Evolutionary conservation across 768 basidiomycete genomes (phyloP).

Genomic region (Russula sp.): DNA sequence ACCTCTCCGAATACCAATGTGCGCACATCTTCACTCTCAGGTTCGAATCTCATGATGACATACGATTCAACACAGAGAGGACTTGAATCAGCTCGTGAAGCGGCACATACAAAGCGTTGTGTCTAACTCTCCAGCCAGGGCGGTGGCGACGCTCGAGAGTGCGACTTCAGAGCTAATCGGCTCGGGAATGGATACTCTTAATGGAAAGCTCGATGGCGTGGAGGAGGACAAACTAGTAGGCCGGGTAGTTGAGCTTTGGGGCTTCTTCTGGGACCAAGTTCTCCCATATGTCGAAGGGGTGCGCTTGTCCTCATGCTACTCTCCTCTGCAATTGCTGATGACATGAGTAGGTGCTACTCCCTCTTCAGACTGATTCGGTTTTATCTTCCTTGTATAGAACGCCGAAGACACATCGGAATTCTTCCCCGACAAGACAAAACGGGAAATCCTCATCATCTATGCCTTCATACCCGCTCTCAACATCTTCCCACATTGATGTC

Average conservation of each 20-base stretch:
- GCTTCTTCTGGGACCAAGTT: constrained; percentile 88
- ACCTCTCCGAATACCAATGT: constrained; percentile 79
- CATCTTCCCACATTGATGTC: constrained; percentile 63
- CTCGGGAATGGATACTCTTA: constrained; percentile 87
- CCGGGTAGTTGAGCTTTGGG: constrained; percentile 83
- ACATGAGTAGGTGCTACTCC: constrained; percentile 43
- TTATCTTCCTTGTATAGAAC: constrained; percentile 62
- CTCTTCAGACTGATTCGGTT: constrained; percentile 53
- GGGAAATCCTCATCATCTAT: constrained; percentile 36
- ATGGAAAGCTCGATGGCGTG: constrained; percentile 67
- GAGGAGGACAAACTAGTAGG: constrained; percentile 74
- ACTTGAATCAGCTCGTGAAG: constrained; percentile 75
- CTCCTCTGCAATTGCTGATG: constrained; percentile 24
- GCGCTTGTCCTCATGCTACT: constrained; percentile 36
- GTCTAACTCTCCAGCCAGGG: constrained; percentile 64
- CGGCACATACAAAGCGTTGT: constrained; percentile 70
- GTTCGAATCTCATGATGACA: neutral
- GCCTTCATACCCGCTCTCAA: constrained; percentile 27
- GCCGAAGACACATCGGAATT: constrained; percentile 38
- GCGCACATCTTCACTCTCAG: constrained; percentile 24
- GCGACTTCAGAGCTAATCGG: constrained; percentile 81
- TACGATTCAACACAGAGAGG: constrained; percentile 48
- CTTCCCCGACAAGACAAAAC: constrained; percentile 46
- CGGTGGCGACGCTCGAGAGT: constrained; percentile 62
- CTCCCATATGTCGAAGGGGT: constrained; percentile 85